Base-by-base conservation (phyloP, 108 stramenopile species). In the Poteriospumella lacustris region DNA sequence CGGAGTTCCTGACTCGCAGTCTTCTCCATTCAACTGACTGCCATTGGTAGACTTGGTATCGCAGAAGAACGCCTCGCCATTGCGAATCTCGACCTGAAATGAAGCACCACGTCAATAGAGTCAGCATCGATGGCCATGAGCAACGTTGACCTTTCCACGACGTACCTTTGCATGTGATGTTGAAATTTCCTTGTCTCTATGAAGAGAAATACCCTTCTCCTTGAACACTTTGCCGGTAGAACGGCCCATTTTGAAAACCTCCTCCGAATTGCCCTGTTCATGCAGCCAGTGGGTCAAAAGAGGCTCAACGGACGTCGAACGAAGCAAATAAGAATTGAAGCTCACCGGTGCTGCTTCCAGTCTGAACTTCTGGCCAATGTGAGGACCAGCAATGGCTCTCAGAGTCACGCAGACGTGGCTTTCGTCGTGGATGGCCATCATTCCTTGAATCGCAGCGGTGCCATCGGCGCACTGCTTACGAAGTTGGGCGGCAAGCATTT, bases 171-270 rank as follows among this genome's bases (percentile, higher is more conserved):
- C 77, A 62, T 78, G 64, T 34, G 64, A 58, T 33, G 77, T 78
- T 29, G 77, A 78, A 26, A 78, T 62, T 59, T 78, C 77, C 59
- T 78, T 68, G 68, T 68, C 77, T 36, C 58, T 78, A 52, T 59
- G 0, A 2, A 78, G 29, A 39, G n/a, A 28, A 36, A 78, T 29
- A 19, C 77, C 77, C 44, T 78, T 78, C 64, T 78, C 77, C 36
- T 59, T 58, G 68, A 78, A 78, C 38, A 64, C 26, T 52, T 70
- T 68, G 1, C 77, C 77, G 2, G 67, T 34, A 15, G 77, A 78
- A 28, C 77, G 31, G 0, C 77, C 77, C 59, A 78, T 59, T 31
- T 64, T 36, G 64, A 33, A 68, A 2, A 36, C 68, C 12, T 59
- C 77, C 2, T 73, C 70, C 9, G 31, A n/a, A 42, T 56, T 68